Base-by-base conservation (phyloP, 179 eudicot species). In the Silene noctiflora region DNA sequence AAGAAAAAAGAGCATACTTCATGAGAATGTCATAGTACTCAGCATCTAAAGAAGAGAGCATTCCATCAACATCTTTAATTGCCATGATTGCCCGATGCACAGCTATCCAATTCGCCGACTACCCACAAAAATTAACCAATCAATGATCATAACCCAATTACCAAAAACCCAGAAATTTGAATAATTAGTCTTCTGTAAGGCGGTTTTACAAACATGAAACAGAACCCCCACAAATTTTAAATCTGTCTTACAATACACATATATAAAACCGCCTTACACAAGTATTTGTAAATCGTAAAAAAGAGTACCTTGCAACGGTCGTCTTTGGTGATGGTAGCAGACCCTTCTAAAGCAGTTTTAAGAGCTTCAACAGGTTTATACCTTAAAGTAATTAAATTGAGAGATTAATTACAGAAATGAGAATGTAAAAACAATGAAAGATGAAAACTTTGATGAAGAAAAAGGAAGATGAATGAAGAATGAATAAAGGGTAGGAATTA, bases 41-140 rank as follows among this genome's bases (percentile, higher is more conserved):
- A 19, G 88, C 91, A 83, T 94, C 98, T 74, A 94, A 86, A 67
- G 94, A 84, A 71, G 87, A 83, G 39, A 92, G 82, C 94, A 94
- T 86, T 66, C 94, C 90, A 75, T 92, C 98, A 62, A 92, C 89
- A 85, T 90, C 98, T 83, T 88, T 94, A 73, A 90, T 92, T 12
- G 98, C 97, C 98, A 94, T 94, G 56, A 94, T 72, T 27, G 96
- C 98, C 71, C 98, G 82, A 77, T 94, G 98, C 73, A 92, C 97
- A 78, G 89, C 97, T 33, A 92, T 77, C 98, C 98, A 94, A 80
- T 94, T 92, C 10, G 98, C 98, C 68, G 98, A 92, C 98, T 94
- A 79, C 76, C 73, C 78, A 73, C 22, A 65, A 71, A 60, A 74
- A 64, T 53, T 33, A 21, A 42, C 33, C 59, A 27, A 72, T 12